Evolutionary conservation across 176 grass and related monocot genomes (phyloP), one percentile per base, ranked within the genome.

Genomic region (Alloteropsis semialata): DNA sequence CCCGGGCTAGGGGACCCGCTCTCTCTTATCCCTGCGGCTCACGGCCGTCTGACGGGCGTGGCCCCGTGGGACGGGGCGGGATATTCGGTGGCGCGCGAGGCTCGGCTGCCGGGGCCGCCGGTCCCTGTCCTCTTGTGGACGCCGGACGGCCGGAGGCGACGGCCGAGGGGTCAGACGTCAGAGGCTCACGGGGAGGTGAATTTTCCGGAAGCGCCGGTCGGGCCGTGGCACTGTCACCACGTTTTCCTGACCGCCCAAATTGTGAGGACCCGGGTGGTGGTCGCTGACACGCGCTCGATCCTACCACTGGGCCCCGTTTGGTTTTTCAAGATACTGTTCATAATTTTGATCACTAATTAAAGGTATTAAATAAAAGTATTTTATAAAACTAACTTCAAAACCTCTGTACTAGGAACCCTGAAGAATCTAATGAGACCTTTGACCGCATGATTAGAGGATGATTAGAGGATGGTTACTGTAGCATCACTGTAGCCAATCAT

Each of bases 181-280:
- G n/a, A n/a, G n/a, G n/a, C n/a, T n/a, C 66, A 19, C n/a, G 36
- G 65, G 22, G 27, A 8, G 43, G 17, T 24, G 8, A 77, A 51
- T 7, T 27, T 44, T 81, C 77, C 22, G 8, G 69, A 48, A 74
- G 2, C 36, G 25, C 44, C 84, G 3, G n/a, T 30, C 0, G 24
- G 3, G 6, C 18, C 16, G 6, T n/a, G 1, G 29, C 16, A 17
- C 5, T 3, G 37, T 1, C 17, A 6, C 9, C 44, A 72, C 65
- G 29, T 82, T 84, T 79, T 49, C 51, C 80, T 72, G 74, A 63
- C 74, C 66, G 44, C 66, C 63, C 55, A 63, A 71, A 63, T 82
- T 63, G 19, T 9, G 78, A 61, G 51, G 79, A 51, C 65, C 13
- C 17, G 4, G 69, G 30, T 3, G 29, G 21, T 15, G 12, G n/a